Percentiles rank a stretch among this genome's conserved stretches.
Evolutionary conservation across 2,329 filamentous ascomycete genomes (phyloP).

Genomic region (Incumbomyces delicatus): DNA sequence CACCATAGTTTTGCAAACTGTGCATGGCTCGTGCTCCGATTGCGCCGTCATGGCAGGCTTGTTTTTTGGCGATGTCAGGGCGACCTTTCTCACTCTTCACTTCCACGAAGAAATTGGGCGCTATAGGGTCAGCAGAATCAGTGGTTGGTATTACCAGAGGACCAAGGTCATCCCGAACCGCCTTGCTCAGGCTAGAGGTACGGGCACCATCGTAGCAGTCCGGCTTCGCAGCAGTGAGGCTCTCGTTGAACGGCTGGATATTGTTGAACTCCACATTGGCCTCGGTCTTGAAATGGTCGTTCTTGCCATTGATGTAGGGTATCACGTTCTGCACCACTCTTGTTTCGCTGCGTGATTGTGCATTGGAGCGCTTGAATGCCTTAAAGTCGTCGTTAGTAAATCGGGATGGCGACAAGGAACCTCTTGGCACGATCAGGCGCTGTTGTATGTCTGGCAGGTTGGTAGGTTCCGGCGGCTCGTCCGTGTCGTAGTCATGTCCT

Average conservation of each 20-base stretch:
- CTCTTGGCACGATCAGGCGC: background rate
- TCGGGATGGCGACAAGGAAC: conserved; percentile 14
- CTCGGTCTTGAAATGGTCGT: conserved; percentile 15
- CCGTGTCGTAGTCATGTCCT: background rate
- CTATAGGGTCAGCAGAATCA: conserved; percentile 18
- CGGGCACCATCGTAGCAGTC: conserved; percentile 11
- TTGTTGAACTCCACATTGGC: conserved; percentile 9
- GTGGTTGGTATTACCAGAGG: conserved; percentile 13
- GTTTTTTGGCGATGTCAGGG: conserved; percentile 8
- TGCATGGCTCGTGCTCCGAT: conserved; percentile 17
- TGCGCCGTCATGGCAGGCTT: conserved; percentile 12
- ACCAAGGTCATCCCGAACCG: conserved; percentile 11
- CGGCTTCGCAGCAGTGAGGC: conserved; percentile 8
- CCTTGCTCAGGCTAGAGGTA: conserved; percentile 11
- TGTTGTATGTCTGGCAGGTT: conserved; percentile 24
- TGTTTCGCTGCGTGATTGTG: conserved; percentile 22
- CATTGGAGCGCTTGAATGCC: conserved; percentile 14
- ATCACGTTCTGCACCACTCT: conserved; percentile 25
- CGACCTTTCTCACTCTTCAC: conserved; percentile 10
- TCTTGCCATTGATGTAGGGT: conserved; percentile 18
- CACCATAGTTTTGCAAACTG: conserved; percentile 14
- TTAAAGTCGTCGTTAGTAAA: conserved; percentile 15
- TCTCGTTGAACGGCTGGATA: conserved; percentile 9
- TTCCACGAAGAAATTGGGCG: conserved; percentile 15
- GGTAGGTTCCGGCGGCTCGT: conserved; percentile 21